Evolutionary conservation across 2,329 filamentous ascomycete species (phyloP).

Genomic region (Fusarium lyarnte): DNA sequence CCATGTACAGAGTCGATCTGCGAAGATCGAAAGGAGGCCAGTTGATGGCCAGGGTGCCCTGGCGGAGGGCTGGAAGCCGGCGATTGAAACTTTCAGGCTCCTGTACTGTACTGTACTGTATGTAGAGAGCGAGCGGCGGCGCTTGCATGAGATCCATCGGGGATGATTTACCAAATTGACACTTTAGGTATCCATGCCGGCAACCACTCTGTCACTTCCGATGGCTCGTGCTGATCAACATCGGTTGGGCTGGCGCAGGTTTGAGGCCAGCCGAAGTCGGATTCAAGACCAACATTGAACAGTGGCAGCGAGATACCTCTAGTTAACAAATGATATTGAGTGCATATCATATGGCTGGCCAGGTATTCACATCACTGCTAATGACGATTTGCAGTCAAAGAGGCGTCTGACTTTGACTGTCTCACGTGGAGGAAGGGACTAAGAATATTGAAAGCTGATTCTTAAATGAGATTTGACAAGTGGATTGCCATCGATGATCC

Average conservation of each 20-base stretch:
- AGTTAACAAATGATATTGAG: background rate
- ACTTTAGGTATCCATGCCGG: conserved; percentile 30
- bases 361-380: background rate
- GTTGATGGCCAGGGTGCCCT: conserved; percentile 10
- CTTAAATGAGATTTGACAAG: background rate
- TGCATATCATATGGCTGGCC: background rate
- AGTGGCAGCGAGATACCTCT: background rate
- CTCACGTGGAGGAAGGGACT: background rate
- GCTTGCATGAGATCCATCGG: conserved; percentile 39
- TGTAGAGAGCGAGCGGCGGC: conserved; percentile 7
- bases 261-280: conserved; percentile 26
- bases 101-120: background rate
- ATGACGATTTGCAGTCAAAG: background rate
- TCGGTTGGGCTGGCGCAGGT: conserved; percentile 26
- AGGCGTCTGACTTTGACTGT: background rate
- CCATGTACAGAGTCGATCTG: conserved; percentile 35
- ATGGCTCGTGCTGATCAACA: conserved; percentile 36
- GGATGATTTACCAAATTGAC: conserved; percentile 32
- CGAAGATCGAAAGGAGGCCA: conserved; percentile 35
- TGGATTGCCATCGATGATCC: background rate
- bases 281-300: background rate
- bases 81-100: conserved; percentile 6
- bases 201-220: conserved; percentile 35
- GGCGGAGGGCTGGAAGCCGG: background rate
- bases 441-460: background rate